Evolutionary conservation across 2,329 filamentous ascomycete species (phyloP), one percentile per base, ranked within the genome.

Genomic region (Colletotrichum salicis): DNA sequence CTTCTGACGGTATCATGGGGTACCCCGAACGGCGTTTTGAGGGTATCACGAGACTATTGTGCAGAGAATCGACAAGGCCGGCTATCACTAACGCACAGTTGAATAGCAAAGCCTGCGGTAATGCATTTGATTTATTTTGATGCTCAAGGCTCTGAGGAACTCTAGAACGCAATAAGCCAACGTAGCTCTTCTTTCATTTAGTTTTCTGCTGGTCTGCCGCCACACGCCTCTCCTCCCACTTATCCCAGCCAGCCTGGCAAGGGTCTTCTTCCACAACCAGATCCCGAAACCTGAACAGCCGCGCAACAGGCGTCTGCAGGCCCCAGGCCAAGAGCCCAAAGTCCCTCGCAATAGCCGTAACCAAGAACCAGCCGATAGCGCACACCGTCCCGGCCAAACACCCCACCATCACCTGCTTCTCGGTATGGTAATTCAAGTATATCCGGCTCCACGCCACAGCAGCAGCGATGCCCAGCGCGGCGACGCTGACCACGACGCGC

Each of bases 351-450:
- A 89, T 80, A n/a, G 86, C 86, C 3, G 94, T 97, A 61, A 91
- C 84, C 1, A 84, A 79, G 78, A 97, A 99, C 96, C 96, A 99
- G 1, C 84, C 87, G 2, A 93, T 77, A 0, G 93, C 95, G 76
- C 92, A 94, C 1, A 89, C 78, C 1, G 88, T 84, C 0, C 96
- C 96, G 1, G 93, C 94, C 11, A 82, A 84, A 75, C 87, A 90
- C 2, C 96, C 96, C 1, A 92, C 93, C n/a, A 94, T 77, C 11
- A 99, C 96, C 84, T 99, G 96, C 78, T 88, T 91, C 48, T 90
- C 87, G 0, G 96, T 98, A 82, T 99, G 96, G 80, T 99, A 99
- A 80, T 92, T 94, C 73, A 99, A 85, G 79, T 99, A 99, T 56
- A 97, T 89, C 66, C 96, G 88, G 78, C 95, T 97, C 81, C 89